Evolutionary conservation across 2,329 filamentous ascomycete species (phyloP), one percentile per base, ranked within the genome.

Genomic region (Orbilia ellipsospora): DNA sequence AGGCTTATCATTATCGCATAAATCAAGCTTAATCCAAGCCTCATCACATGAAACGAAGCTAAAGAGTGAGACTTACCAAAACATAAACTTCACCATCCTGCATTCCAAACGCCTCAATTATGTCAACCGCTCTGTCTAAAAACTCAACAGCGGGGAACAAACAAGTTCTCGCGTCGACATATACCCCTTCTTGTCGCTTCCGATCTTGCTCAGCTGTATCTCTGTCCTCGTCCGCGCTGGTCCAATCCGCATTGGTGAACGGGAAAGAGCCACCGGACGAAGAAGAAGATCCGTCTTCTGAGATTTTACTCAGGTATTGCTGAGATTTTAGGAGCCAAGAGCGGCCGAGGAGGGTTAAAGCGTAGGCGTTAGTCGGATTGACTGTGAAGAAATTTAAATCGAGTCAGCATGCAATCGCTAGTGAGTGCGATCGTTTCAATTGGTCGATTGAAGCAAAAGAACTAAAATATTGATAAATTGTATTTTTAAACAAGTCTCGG

Each of bases 101-200:
- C 59, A 15, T 31, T 13, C 44, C 63, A 20, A 7, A 23, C 0
- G 4, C 50, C 62, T 61, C 72, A 64, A 69, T 75, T 0, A 42
- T 48, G 18, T 65, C 45, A 6, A 69, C 64, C 4, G 72, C 64
- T 42, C 72, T 45, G 0, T 54, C 60, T 15, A 75, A 13, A 36
- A 75, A 75, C 26, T 75, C 72, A 2, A 75, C 72, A n/a, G 72
- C 72, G 20, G 72, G 72, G 59, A 69, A 69, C 61, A 75, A 44
- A 36, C 72, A 75, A 6, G 72, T 75, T 36, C 72, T 64, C 20
- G 72, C 72, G 31, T 75, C 72, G 8, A 75, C 64, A n/a, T 75
- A 75, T 0, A 75, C 72, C 0, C 72, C 72, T 55, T 75, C 72
- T 40, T 75, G 64, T 40, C 72, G 57, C 28, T 52, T 69, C 5